These are phyloP conservation scores for Theileria annulata DNA, from an alignment of 169 alveolate genomes.

Conservation along the genomic window DNA sequence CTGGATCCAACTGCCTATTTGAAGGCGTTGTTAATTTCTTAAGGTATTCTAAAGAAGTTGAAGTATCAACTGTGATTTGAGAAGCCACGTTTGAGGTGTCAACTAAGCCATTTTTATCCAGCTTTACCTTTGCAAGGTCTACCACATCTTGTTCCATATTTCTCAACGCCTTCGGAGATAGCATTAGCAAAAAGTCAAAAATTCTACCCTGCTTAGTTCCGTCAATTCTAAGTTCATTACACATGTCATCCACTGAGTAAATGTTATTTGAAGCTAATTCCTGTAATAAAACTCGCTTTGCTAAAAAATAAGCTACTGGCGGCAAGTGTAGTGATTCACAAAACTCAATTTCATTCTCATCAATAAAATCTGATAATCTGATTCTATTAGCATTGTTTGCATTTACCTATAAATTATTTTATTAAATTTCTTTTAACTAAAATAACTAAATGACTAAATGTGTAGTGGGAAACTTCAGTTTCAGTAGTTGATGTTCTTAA, in stretches of 20 bases:
- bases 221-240: slow-evolving; percentile 51
- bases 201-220: slow-evolving; percentile 64
- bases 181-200: slow-evolving; percentile 49
- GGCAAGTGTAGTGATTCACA: slow-evolving; percentile 65
- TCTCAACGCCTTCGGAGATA: slow-evolving; percentile 49
- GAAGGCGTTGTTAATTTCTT: neutral
- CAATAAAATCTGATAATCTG: slow-evolving; percentile 48
- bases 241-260: slow-evolving; percentile 61
- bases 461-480: neutral
- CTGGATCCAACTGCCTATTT: neutral
- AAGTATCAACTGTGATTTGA: slow-evolving; percentile 25
- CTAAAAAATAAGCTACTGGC: slow-evolving; percentile 62
- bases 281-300: slow-evolving; percentile 63
- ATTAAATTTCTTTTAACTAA: neutral
- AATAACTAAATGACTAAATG: slow-evolving; percentile 12
- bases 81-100: slow-evolving; percentile 33
- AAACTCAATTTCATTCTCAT: slow-evolving; percentile 60
- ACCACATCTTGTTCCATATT: slow-evolving; percentile 41
- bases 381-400: slow-evolving; percentile 13
- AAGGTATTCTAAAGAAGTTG: neutral
- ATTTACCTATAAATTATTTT: neutral
- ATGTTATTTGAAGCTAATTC: slow-evolving; percentile 60
- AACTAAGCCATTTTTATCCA: slow-evolving; percentile 51
- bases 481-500: slow-evolving; percentile 18
- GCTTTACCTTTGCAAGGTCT: slow-evolving; percentile 58